Evolutionary conservation across 2,329 filamentous ascomycete genomes (phyloP), one percentile per base, ranked within the genome.

Genomic region (Colletotrichum filicis): DNA sequence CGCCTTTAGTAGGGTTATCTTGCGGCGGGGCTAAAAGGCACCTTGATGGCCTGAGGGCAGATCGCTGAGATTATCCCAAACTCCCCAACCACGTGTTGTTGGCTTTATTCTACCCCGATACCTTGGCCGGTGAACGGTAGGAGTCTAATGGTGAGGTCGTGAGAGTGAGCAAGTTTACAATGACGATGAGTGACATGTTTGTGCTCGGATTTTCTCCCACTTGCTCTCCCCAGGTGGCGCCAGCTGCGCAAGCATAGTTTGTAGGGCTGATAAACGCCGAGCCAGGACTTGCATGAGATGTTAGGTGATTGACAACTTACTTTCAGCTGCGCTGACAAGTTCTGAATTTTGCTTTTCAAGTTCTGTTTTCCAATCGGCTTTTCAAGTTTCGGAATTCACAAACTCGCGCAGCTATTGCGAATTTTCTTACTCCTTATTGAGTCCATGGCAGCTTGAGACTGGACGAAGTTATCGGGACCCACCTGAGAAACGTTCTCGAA

Each of bases 391-490:
- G 1, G 5, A 22, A 22, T 8, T 49, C 3, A 11, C 4, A 49
- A 4, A 22, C 42, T 49, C 4, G 8, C 8, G 42, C 19, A 49
- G 19, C 8, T 22, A 1, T 9, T n/a, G 42, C 19, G 3, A 49
- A 19, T 11, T 49, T 9, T 9, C 19, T 49, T 19, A n/a, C 16
- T 9, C 42, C 42, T 49, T 19, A 42, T 5, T 19, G 16, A 19
- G 37, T 19, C 19, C 37, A 4, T 11, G 42, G 42, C 19, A 56
- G 24, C 4, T 14, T 26, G 52, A 24, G 26, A 37, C 24, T 37
- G 57, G 5, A 19, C 19, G 52, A 63, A 68, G 53, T 63, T 37
- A 59, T 46, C 9, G 30, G 26, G 70, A 65, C 70, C 70, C 70
- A 73, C 70, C 24, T 5, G 26, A 16, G 35, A 37, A 68, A 60